phyloP scores from a whole-genome alignment of 441 rosid genomes.

The Eutrema salsugineum region DNA sequence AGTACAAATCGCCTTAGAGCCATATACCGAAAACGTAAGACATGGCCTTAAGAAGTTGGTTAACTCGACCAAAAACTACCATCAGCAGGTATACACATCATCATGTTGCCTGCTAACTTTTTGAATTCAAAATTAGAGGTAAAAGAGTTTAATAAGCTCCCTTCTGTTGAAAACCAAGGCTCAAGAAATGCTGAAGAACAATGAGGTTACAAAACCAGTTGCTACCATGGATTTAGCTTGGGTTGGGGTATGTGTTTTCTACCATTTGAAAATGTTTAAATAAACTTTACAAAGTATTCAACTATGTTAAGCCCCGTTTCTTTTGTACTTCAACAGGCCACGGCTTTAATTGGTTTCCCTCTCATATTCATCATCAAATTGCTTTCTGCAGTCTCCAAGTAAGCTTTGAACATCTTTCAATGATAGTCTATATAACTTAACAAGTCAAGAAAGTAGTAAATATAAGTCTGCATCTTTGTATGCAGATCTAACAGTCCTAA shows the following conservation, averaged over 20 bases:
- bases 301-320: background rate
- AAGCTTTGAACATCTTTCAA: slow-evolving; percentile 19
- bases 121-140: background rate
- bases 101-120: background rate
- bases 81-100: slow-evolving; percentile 36
- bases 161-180: slow-evolving; percentile 29
- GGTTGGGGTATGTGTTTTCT: slow-evolving; percentile 38
- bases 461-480: background rate
- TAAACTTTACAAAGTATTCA: background rate
- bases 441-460: background rate
- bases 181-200: slow-evolving; percentile 41
- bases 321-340: slow-evolving; percentile 29
- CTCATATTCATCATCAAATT: slow-evolving; percentile 37
- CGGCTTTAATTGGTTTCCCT: slow-evolving; percentile 37
- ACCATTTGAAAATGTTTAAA: background rate
- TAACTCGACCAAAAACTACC: slow-evolving; percentile 27
- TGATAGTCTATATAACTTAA: background rate
- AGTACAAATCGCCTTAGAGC: slow-evolving; percentile 33
- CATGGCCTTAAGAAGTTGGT: slow-evolving; percentile 25
- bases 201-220: slow-evolving; percentile 38
- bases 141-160: background rate
- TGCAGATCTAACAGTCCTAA: slow-evolving; percentile 25
- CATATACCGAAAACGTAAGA: slow-evolving; percentile 23
- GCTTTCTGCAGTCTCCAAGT: slow-evolving; percentile 40
- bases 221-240: slow-evolving; percentile 47